Conservation (phyloP, 495 filamentous ascomycete species). For the Penicillium goetzii region DNA sequence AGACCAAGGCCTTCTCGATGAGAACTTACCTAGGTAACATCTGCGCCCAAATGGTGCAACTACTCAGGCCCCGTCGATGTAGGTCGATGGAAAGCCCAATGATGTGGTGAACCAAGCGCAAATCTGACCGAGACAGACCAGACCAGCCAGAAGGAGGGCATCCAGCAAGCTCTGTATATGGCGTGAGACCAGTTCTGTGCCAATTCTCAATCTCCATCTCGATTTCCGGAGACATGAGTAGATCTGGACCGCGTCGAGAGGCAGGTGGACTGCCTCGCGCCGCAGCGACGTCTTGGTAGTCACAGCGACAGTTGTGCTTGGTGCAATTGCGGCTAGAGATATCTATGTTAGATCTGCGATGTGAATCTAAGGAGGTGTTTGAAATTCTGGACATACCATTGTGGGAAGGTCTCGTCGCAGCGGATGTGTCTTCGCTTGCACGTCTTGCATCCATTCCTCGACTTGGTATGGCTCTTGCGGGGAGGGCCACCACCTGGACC, state of each 20-base stretch:
- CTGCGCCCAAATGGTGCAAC: constrained; percentile 88
- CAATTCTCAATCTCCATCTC: constrained; percentile 81
- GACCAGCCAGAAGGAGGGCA: constrained; percentile 61
- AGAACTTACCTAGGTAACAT: constrained; percentile 82
- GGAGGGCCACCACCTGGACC: constrained; percentile 58
- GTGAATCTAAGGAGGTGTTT: not conserved
- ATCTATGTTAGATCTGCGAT: constrained; percentile 6
- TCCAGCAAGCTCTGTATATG: constrained; percentile 80
- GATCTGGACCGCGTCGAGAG: constrained; percentile 72
- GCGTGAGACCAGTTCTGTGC: constrained; percentile 82
- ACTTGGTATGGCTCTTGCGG: constrained; percentile 90
- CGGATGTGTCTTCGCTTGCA: constrained; percentile 98
- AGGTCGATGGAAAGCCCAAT: constrained; percentile 83
- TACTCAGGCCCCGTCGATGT: constrained; percentile 71
- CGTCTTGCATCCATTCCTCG: constrained; percentile 93
- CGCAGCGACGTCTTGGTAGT: constrained; percentile 82
- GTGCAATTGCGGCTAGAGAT: constrained; percentile 86
- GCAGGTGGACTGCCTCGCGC: constrained; percentile 65
- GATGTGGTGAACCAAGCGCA: constrained; percentile 90
- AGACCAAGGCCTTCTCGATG: not conserved
- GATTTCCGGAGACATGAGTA: constrained; percentile 80
- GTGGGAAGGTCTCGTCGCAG: constrained; percentile 95
- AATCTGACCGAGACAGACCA: constrained; percentile 70
- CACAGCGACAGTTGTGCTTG: constrained; percentile 96
- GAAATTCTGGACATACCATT: constrained; percentile 69